These are phyloP conservation scores for Penicillium vulpinum DNA, from an alignment of 2,329 filamentous ascomycete species.

Conservation along the genomic window DNA sequence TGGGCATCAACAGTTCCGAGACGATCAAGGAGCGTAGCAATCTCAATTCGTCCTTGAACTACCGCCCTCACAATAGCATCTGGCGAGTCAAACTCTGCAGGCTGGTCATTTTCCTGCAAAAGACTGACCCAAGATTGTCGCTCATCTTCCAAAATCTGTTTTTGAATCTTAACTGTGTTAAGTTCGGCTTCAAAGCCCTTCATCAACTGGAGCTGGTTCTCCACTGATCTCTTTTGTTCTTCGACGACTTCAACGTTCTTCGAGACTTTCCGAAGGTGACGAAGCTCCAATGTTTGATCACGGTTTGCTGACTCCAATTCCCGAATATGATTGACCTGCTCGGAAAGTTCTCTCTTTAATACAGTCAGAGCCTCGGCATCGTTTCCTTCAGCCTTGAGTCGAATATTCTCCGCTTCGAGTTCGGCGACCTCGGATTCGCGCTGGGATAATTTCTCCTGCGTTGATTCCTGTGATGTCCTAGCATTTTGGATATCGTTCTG, in stretches of 20 bases:
- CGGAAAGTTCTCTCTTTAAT: conserved; percentile 82
- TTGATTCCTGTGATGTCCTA: conserved; percentile 56
- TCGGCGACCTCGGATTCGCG: conserved; percentile 70
- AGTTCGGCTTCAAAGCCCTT: conserved; percentile 74
- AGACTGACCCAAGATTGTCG: conserved; percentile 83
- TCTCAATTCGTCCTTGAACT: conserved; percentile 77
- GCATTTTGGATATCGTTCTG: conserved; percentile 57
- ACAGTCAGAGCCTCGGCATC: conserved; percentile 83
- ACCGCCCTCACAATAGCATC: conserved; percentile 83
- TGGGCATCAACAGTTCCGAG: conserved; percentile 79
- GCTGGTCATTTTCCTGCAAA: conserved; percentile 66
- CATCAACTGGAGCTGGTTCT: conserved; percentile 74
- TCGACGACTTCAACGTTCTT: conserved; percentile 92
- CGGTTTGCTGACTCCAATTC: conserved; percentile 77
- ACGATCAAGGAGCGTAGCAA: conserved; percentile 75
- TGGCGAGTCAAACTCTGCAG: conserved; percentile 78
- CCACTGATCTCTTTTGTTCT: conserved; percentile 85
- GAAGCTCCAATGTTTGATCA: conserved; percentile 76
- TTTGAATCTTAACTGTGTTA: conserved; percentile 75
- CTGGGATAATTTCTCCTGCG: conserved; percentile 67
- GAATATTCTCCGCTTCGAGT: conserved; percentile 79
- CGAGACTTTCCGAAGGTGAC: conserved; percentile 74
- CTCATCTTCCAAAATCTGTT: conserved; percentile 86
- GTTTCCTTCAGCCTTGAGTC: conserved; percentile 80
- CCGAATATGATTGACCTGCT: conserved; percentile 89